These are phyloP conservation scores for Cytidiella melzeri DNA, from an alignment of 768 basidiomycete genomes.

Conservation along the genomic window DNA sequence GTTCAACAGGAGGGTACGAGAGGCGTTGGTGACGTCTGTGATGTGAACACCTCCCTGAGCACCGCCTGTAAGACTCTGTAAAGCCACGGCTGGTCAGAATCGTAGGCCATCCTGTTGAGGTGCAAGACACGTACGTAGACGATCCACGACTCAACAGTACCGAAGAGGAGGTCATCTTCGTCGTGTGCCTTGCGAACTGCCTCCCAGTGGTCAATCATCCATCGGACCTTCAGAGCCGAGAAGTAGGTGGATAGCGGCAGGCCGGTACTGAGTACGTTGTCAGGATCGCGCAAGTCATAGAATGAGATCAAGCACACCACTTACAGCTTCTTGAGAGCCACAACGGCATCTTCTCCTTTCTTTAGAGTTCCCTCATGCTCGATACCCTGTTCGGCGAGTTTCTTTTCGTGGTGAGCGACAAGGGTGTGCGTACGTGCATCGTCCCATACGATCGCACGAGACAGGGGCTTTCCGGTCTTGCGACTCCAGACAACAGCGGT, in stretches of 20 bases:
- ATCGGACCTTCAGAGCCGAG: constrained; percentile 91
- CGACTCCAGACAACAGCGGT: constrained; percentile 93
- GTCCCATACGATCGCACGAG: constrained; percentile 92
- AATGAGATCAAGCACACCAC: constrained; percentile 21
- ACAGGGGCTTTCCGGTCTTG: constrained; percentile 81
- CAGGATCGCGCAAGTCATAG: constrained; percentile 1
- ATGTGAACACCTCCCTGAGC: constrained; percentile 65
- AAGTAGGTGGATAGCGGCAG: constrained; percentile 97
- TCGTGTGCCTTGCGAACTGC: constrained; percentile 76
- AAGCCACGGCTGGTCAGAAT: neutral
- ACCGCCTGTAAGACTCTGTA: constrained; percentile 82
- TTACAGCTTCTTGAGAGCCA: constrained; percentile 63
- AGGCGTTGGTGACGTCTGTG: constrained; percentile 93
- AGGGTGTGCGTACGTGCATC: constrained; percentile 87
- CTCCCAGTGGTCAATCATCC: constrained; percentile 89
- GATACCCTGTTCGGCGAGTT: constrained; percentile 68
- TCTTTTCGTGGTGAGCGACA: constrained; percentile 74
- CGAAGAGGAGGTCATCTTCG: constrained; percentile 77
- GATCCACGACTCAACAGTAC: constrained; percentile 97
- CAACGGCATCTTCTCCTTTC: constrained; percentile 64
- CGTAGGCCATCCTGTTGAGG: no score
- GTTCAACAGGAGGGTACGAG: constrained; percentile 90
- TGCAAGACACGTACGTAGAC: constrained; percentile 73
- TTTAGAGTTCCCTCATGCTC: constrained; percentile 63
- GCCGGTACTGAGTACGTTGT: constrained; percentile 63